Base-by-base conservation (phyloP, 2,329 filamentous ascomycete genomes). In the Xylaria sp. region DNA sequence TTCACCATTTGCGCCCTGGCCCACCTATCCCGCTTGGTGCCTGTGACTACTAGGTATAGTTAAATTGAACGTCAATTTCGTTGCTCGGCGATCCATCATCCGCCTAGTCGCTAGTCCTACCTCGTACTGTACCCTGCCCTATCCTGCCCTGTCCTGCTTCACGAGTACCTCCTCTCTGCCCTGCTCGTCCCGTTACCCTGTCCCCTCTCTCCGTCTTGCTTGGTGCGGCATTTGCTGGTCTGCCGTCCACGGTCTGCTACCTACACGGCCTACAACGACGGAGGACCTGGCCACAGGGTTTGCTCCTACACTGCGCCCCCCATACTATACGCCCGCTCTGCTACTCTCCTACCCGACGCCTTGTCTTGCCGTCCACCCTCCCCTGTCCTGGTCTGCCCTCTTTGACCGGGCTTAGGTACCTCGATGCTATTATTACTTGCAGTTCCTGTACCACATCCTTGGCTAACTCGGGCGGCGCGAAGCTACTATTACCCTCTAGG, bases 391-490 rank as follows among this genome's bases (percentile, higher is more conserved):
- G 48, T 39, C 49, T 57, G 44, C 54, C 63, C 52, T 50, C 44
- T 62, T 59, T 46, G 49, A 57, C 23, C 23, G 23, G 51, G 37
- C 58, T 37, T 46, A 47, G 16, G 48, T 55, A 52, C 16, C 16
- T 61, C 3, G 23, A 30, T 30, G 52, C 42, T 56, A 47, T 53
- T 55, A 57, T 52, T 54, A 55, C 50, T 47, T 44, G 54, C 42
- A 50, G 18, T 19, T 50, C 50, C 34, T 35, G 49, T 52, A 56
- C 57, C 55, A 35, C 55, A 58, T 62, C 58, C 59, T 61, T 61
- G 59, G 60, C 65, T 67, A 63, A 68, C 64, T 58, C 65, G 56
- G 63, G 67, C 64, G 66, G 66, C 63, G 63, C 60, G 49, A 60
- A 63, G 60, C 55, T 62, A 66, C 64, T 58, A 64, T 58, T 61